Evolutionary conservation across 78 protist species (phyloP), one percentile per base, ranked within the genome.

Genomic region (Cyanophora paradoxa): DNA sequence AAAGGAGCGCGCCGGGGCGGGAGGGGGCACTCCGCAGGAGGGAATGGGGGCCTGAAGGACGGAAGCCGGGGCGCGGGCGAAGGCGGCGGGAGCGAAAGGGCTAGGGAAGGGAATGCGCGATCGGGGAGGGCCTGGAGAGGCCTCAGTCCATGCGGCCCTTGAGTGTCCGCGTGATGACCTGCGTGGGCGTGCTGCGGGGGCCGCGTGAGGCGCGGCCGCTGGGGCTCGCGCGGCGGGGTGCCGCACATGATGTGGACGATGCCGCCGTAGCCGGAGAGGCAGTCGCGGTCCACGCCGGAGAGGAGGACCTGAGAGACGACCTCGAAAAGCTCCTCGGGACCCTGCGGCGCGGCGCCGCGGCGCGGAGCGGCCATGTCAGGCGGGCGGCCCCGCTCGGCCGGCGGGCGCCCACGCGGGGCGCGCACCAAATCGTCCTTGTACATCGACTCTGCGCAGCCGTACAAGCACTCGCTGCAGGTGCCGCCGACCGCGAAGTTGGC

Each of bases 201-300:
- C 13, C 19, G 31, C 7, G 40, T 14, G 10, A 7, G 14, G 4
- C 44, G 28, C 48, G 28, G 40, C 14, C 20, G 28, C 31, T 11
- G 33, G 17, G 28, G 22, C 28, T 4, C 8, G 8, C 8, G 5
- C 19, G 17, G 14, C 6, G 41, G 5, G 26, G 30, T 56, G n/a
- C n/a, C n/a, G n/a, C 26, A 56, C 61, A 93, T 77, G 37, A 93
- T 40, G 61, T 90, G 76, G 7, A 95, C 98, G 24, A 78, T 64
- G 24, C 86, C 95, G n/a, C 98, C 98, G 96, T 94, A 93, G 36
- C 98, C 98, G 37, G 87, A 56, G 52, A 89, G 34, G 26, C 96
- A 92, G 54, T 95, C 98, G 34, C 98, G 83, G 79, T 95, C 98
- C 17, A 78, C 59, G 14, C 59, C 66, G 22, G 74, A 58, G 6